Evolutionary conservation across 2,329 filamentous ascomycete species (phyloP).

Genomic region (Curvularia spicifera): DNA sequence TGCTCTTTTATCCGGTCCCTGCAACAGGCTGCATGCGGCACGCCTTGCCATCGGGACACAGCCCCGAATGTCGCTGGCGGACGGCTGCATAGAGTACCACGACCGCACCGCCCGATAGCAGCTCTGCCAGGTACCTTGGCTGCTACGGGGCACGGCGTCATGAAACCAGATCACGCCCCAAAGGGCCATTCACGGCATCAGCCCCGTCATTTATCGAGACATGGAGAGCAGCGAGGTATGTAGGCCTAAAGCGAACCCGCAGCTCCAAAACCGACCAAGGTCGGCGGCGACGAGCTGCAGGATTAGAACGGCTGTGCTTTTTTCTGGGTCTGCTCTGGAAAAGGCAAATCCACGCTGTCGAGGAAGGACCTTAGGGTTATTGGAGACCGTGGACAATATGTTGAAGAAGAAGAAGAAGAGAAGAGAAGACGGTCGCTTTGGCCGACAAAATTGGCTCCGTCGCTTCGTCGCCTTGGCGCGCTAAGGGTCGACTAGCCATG

Average conservation of each 20-base stretch:
- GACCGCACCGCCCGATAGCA: conserved; percentile 7
- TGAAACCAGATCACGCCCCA: neutral
- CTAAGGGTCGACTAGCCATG: conserved; percentile 4
- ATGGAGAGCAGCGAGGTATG: conserved; percentile 23
- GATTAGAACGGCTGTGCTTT: conserved; percentile 51
- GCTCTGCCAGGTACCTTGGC: neutral
- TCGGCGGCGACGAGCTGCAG: conserved; percentile 46
- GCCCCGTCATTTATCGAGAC: neutral
- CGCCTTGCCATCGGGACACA: conserved; percentile 11
- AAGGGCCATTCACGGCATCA: neutral
- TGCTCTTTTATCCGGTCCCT: conserved; percentile 24
- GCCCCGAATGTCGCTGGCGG: conserved; percentile 8
- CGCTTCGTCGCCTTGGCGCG: conserved; percentile 11
- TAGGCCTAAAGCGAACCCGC: conserved; percentile 52
- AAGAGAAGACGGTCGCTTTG: conserved; percentile 12
- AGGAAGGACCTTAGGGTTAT: conserved; percentile 37
- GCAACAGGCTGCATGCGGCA: conserved; percentile 19
- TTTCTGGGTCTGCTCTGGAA: conserved; percentile 46
- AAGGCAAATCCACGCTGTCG: conserved; percentile 36
- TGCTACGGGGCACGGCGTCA: neutral
- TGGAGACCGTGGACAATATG: conserved; percentile 42
- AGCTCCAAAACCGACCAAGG: conserved; percentile 45
- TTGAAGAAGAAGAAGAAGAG: conserved; percentile 27
- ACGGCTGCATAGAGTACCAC: conserved; percentile 14
- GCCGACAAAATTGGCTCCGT: conserved; percentile 9